Evolutionary conservation across 306 rosid species (phyloP).

Genomic region (Casuarina equisetifolia): DNA sequence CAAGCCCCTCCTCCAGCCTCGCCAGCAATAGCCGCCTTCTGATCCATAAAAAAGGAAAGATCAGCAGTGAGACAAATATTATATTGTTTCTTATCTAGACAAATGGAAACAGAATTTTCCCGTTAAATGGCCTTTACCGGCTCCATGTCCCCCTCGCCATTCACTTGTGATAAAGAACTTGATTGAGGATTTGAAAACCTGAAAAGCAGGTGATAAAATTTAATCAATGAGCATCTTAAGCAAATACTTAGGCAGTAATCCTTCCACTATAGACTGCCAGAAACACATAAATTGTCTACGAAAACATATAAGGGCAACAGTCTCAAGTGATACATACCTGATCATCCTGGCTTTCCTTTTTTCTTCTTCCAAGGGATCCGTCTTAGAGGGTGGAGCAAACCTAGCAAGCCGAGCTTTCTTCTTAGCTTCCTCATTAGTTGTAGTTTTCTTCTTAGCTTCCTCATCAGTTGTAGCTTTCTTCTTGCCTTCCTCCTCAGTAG

Average conservation of each 20-base stretch:
- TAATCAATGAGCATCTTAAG: neutral
- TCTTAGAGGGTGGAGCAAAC: slow-evolving; percentile 55
- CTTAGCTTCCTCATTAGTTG: slow-evolving; percentile 42
- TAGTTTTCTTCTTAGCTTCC: slow-evolving; percentile 5
- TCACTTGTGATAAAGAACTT: slow-evolving; percentile 43
- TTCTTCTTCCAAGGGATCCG: slow-evolving; percentile 73
- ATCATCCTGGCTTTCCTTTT: slow-evolving; percentile 79
- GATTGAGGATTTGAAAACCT: slow-evolving; percentile 67
- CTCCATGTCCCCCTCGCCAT: slow-evolving; percentile 56
- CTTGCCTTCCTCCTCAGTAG: slow-evolving; percentile 58
- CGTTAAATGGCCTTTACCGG: slow-evolving; percentile 46
- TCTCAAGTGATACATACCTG: slow-evolving; percentile 40
- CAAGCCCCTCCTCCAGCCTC: slow-evolving; percentile 69
- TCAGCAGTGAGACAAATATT: slow-evolving; percentile 20
- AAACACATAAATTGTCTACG: neutral
- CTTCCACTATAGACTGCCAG: neutral
- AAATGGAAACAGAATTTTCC: too few species aligned
- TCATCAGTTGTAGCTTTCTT: slow-evolving; percentile 74
- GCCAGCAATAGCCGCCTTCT: slow-evolving; percentile 62
- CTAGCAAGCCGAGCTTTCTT: slow-evolving; percentile 90
- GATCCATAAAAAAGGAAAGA: slow-evolving; percentile 29
- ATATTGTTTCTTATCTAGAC: neutral
- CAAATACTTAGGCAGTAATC: neutral
- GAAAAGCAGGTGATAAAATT: neutral
- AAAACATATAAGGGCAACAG: neutral